A percentile compares a stretch with the other conserved stretches of the same genome.
These are phyloP conservation scores for Annulohypoxylon nitens DNA, from an alignment of 495 filamentous ascomycete genomes.

Conservation along the genomic window DNA sequence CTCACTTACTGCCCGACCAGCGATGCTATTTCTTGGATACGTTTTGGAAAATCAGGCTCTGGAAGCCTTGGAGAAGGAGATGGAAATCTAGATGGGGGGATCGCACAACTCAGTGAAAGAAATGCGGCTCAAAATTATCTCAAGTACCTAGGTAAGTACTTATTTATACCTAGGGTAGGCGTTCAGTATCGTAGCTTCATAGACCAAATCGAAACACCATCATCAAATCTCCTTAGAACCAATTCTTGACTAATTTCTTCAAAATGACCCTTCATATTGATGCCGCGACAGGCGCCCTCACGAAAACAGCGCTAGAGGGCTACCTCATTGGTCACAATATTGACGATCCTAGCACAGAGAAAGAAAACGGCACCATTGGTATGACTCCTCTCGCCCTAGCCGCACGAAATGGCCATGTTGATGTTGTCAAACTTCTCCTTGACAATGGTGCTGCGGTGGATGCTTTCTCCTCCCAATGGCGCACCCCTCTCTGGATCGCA, in stretches of 20 bases:
- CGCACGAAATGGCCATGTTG: slow-evolving; percentile 49
- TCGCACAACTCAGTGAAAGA: background rate
- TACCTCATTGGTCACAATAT: slow-evolving; percentile 28
- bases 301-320: slow-evolving; percentile 4
- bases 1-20: background rate
- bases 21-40: background rate
- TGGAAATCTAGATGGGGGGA: background rate
- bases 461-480: slow-evolving; percentile 14
- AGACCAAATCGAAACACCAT: slow-evolving; percentile 11
- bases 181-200: background rate
- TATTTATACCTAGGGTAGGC: slow-evolving; percentile 1
- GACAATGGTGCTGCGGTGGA: slow-evolving; percentile 33
- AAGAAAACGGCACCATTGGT: slow-evolving; percentile 37
- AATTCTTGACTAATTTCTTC: background rate
- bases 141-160: slow-evolving; percentile 13
- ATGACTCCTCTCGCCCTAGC: slow-evolving; percentile 54
- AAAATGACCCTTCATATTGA: slow-evolving; percentile 53
- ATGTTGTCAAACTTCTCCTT: slow-evolving; percentile 45
- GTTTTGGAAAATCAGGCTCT: background rate
- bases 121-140: slow-evolving; percentile 29
- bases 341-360: slow-evolving; percentile 27
- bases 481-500: slow-evolving; percentile 28
- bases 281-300: slow-evolving; percentile 18
- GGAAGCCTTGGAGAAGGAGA: background rate
- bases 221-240: background rate